Evolutionary conservation across 345 rosid genomes (phyloP).

Genomic region (Gossypioides kirkii): DNA sequence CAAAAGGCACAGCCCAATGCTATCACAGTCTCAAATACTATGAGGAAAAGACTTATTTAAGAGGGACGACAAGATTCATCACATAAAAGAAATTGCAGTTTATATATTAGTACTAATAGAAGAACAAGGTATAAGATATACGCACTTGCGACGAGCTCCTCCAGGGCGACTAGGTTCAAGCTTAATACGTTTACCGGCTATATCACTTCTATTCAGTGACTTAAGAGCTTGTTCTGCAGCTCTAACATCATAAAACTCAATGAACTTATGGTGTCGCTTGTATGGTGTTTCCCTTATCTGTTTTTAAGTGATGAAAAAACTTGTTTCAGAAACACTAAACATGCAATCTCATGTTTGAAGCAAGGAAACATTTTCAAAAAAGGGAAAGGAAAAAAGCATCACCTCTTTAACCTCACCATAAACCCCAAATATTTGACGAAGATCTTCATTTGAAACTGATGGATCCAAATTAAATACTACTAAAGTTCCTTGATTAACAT

Average conservation of each 20-base stretch:
- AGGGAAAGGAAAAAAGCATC: slow-evolving; percentile 7
- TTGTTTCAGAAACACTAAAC: slow-evolving; percentile 24
- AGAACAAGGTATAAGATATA: slow-evolving; percentile 15
- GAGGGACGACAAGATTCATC: not conserved
- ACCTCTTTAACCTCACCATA: slow-evolving; percentile 88
- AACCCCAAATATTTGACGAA: slow-evolving; percentile 59
- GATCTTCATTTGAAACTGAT: slow-evolving; percentile 69
- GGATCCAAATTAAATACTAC: slow-evolving; percentile 76
- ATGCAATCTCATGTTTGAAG: not conserved
- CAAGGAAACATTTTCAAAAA: not conserved
- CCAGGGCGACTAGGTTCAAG: slow-evolving; percentile 89
- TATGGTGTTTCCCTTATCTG: slow-evolving; percentile 87
- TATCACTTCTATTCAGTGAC: slow-evolving; percentile 62
- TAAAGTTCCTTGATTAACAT: slow-evolving; percentile 75
- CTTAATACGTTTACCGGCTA: slow-evolving; percentile 82
- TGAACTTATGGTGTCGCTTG: slow-evolving; percentile 79
- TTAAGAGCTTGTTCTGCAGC: slow-evolving; percentile 75
- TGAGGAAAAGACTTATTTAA: not conserved
- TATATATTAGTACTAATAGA: not conserved
- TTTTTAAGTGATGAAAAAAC: slow-evolving; percentile 24
- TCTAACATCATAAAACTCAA: slow-evolving; percentile 78
- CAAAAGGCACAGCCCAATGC: not conserved
- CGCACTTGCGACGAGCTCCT: slow-evolving; percentile 67
- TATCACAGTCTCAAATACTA: not conserved
- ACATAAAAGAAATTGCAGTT: not conserved